These are phyloP conservation scores for Annona squamosa DNA, from an alignment of 164 flowering plant species.

Conservation along the genomic window DNA sequence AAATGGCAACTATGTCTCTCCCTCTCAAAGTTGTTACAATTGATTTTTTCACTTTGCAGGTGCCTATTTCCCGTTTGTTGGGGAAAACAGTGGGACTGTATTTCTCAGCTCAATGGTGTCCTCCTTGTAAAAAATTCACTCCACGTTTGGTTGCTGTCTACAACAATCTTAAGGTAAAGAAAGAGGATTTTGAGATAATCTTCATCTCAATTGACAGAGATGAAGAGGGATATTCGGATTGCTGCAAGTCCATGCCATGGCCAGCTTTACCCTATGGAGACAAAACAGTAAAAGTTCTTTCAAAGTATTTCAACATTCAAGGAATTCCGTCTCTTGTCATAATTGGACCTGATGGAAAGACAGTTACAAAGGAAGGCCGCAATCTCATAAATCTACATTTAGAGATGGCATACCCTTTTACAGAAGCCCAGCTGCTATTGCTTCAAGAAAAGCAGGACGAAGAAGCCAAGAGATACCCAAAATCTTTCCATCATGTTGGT, in stretches of 20 bases:
- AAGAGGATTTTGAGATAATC: slow-evolving; percentile 52
- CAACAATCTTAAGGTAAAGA: slow-evolving; percentile 39
- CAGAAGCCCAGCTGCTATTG: slow-evolving; percentile 33
- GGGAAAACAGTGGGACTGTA: slow-evolving; percentile 76
- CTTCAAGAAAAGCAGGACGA: slow-evolving; percentile 58
- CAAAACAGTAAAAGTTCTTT: slow-evolving; percentile 28
- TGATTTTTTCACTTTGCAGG: slow-evolving; percentile 18
- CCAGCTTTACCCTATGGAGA: slow-evolving; percentile 62
- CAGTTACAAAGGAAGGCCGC: slow-evolving; percentile 60
- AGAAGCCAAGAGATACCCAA: slow-evolving; percentile 56
- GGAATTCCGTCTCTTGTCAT: slow-evolving; percentile 61
- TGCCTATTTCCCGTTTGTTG: slow-evolving; percentile 29
- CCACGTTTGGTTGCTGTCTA: slow-evolving; percentile 51
- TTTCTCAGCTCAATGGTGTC: slow-evolving; percentile 72
- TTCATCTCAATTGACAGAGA: slow-evolving; percentile 51
- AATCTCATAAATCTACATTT: slow-evolving; percentile 53
- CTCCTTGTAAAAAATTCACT: slow-evolving; percentile 54
- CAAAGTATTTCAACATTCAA: slow-evolving; percentile 51
- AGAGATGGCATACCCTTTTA: slow-evolving; percentile 72
- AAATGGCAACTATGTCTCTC: background rate
- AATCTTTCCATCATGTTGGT: slow-evolving; percentile 37
- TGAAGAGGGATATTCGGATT: slow-evolving; percentile 32
- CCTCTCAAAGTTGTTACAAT: slow-evolving; percentile 1
- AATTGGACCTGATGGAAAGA: slow-evolving; percentile 74
- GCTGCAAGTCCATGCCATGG: slow-evolving; percentile 66